A percentile compares a stretch with the other conserved stretches of the same genome.
Conservation (phyloP, 208 protist genomes). For the Endotrypanum monterogeii region DNA sequence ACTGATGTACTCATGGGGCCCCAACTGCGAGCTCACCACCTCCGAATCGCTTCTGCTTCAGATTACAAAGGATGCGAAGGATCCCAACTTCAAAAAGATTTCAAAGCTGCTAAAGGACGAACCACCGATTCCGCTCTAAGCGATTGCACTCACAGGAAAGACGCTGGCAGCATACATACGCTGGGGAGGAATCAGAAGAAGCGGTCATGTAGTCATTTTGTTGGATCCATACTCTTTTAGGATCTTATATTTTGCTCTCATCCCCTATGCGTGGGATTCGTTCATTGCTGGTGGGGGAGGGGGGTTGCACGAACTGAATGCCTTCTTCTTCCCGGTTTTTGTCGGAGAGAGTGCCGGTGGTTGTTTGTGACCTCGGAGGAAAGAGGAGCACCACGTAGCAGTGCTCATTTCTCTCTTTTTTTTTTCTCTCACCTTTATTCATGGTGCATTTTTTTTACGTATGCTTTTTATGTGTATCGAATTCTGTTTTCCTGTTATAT, state of each 20-base stretch:
- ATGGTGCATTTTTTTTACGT: no score
- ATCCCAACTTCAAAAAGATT: slow-evolving; percentile 74
- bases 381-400: no score
- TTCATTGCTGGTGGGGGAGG: background rate
- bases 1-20: slow-evolving; percentile 65
- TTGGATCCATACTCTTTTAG: background rate
- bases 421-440: no score
- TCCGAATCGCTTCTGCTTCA: slow-evolving; percentile 78
- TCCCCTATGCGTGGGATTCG: no score
- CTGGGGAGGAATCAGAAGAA: background rate
- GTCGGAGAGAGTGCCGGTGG: no score
- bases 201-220: background rate
- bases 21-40: slow-evolving; percentile 58
- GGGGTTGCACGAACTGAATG: no score
- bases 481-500: background rate
- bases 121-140: slow-evolving; percentile 38
- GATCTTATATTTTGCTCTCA: background rate
- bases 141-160: background rate
- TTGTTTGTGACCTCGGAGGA: no score
- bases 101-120: slow-evolving; percentile 51
- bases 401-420: background rate
- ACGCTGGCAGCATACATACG: background rate
- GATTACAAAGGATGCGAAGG: slow-evolving; percentile 61
- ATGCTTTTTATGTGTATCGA: background rate
- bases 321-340: no score